Evolutionary conservation across 768 basidiomycete genomes (phyloP), one percentile per base, ranked within the genome.

Genomic region (Leccinum truebloodii): DNA sequence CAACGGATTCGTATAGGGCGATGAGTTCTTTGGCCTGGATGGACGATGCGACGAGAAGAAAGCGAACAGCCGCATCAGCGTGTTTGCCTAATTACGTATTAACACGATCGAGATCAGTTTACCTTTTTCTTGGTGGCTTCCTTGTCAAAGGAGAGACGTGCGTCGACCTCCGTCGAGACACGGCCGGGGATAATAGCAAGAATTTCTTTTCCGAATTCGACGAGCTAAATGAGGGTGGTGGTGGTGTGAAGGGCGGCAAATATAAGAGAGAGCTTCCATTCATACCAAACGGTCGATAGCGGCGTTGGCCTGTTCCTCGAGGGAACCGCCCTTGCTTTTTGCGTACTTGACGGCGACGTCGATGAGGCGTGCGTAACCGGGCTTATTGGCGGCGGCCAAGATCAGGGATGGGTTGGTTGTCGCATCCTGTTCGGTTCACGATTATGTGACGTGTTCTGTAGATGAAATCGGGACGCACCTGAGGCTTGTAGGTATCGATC

Each of bases 161-260:
- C 97, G 75, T 99, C 97, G 67, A 99, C 95, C 77, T 99, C 97
- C 64, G 97, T 98, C 49, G 97, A 99, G 63, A 99, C 96, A 75
- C 97, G 92, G 61, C 97, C 97, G 58, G 97, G 97, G 70, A 99
- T 94, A 78, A 99, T 94, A 63, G 81, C 79, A 55, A 98, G 84
- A 72, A 99, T 98, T 80, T 90, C 95, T 75, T 88, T 92, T 66
- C 97, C 97, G 79, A 99, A 99, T 77, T 94, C 96, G 69, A 98
- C 93, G 63, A 99, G 88, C 94, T 96, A 72, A 34, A 58, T 61
- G 63, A 63, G 55, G 65, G 63, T 59, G 60, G 37, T 59, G 52
- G 34, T 63, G 41, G 49, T 62, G 63, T 62, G 28, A 59, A 32
- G 56, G 56, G 46, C 63, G 60, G 57, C 56, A 44, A 30, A 59